Percentiles rank a stretch among this genome's conserved stretches.
Conservation (phyloP, 2,329 filamentous ascomycete species). For the Penicillium sp. region DNA sequence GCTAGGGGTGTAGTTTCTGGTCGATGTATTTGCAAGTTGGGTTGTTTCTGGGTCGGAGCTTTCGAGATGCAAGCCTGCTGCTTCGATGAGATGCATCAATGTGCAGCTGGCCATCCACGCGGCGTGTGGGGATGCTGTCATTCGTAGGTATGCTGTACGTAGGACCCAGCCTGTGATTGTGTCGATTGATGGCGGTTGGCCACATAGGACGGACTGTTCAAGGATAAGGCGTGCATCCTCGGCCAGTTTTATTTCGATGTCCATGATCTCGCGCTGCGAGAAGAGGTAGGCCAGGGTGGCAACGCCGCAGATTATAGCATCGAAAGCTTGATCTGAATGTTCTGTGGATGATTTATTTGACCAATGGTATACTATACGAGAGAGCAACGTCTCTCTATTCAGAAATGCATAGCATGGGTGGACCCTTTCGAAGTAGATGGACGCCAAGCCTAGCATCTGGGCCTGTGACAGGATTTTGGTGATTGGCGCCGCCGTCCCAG, state of each 20-base stretch:
- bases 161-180: conserved; percentile 54
- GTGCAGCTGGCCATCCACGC: conserved; percentile 61
- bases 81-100: conserved; percentile 63
- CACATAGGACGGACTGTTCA: conserved; percentile 43
- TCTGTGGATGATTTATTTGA: conserved; percentile 16
- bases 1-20: background rate
- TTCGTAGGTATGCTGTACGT: conserved; percentile 58
- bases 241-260: conserved; percentile 52
- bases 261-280: conserved; percentile 48
- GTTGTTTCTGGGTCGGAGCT: conserved; percentile 17
- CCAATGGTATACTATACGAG: conserved; percentile 37
- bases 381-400: conserved; percentile 32
- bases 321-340: conserved; percentile 42
- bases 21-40: conserved; percentile 1
- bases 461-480: conserved; percentile 53
- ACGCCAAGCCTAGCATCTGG: conserved; percentile 53
- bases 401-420: conserved; percentile 59
- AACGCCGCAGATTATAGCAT: conserved; percentile 59
- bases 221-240: conserved; percentile 53
- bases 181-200: conserved; percentile 34
- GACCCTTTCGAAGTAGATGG: conserved; percentile 58
- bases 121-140: conserved; percentile 58
- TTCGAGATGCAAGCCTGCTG: conserved; percentile 47
- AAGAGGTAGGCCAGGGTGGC: conserved; percentile 60
- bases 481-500: conserved; percentile 33